Evolutionary conservation across 78 protist species (phyloP), one percentile per base, ranked within the genome.

Genomic region (Cavenderia fasciculata): DNA sequence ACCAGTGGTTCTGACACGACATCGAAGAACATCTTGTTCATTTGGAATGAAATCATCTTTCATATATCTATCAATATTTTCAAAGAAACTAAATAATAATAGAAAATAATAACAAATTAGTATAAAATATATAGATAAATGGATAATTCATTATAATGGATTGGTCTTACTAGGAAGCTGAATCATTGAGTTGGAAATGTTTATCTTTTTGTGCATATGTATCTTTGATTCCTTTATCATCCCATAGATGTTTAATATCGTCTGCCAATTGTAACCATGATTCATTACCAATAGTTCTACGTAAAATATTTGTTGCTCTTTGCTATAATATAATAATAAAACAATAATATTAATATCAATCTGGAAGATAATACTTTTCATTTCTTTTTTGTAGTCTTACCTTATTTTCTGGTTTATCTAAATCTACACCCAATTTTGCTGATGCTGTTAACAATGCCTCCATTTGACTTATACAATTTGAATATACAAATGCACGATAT

Each of bases 1-100:
- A 61, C 97, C 97, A 16, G 93, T 77, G 6, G 97, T 93, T 46
- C 95, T 79, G 18, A 94, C 95, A 41, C 97, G 94, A 31, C 92
- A 59, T 76, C 95, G 82, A 0, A 95, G 78, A 12, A 95, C 93
- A 68, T 95, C 97, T 38, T 88, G 76, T 16, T 57, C 72, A 44
- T 94, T 84, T 33, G 97, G 97, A 33, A 85, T 33, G 73, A 90
- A 95, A 69, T 91, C 92, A 3, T 77, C 85, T 31, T 69, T 41
- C 72, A 73, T 62, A 27, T 91, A 56, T 54, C 85, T 71, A 44
- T 88, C 92, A 18, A 79, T 74, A 31, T 63, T 51, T 23, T 91
- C 87, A 70, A 90, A 92, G 90, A 89, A 89, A 71, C 94, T 89
- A 41, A 2, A 47, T 16, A 40, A 34, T 12, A 18, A 18, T 12